A percentile compares a stretch with the other conserved stretches of the same genome.
phyloP scores from a whole-genome alignment of 75 land plant species.

The Pseudotsuga menziesii region DNA sequence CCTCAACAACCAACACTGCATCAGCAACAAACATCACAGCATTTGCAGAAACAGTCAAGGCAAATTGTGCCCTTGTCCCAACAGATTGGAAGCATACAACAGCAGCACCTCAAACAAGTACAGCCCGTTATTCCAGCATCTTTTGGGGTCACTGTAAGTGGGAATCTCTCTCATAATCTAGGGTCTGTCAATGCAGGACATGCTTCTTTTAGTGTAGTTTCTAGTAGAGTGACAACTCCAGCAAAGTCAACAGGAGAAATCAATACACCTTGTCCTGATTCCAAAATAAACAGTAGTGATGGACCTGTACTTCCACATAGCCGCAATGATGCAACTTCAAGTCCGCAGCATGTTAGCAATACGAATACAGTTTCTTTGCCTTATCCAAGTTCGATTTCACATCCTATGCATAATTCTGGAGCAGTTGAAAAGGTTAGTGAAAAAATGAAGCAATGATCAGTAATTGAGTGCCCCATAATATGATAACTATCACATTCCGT shows the following conservation, averaged over 20 bases:
- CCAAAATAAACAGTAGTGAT: background rate
- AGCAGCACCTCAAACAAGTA: too few species aligned
- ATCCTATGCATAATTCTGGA: background rate
- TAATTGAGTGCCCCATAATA: background rate
- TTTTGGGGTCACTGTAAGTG: too few species aligned
- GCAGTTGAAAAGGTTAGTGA: constrained; percentile 5
- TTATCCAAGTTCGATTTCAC: background rate
- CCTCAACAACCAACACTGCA: too few species aligned
- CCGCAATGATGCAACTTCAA: background rate
- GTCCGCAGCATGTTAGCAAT: constrained; percentile 5
- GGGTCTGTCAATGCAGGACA: too few species aligned
- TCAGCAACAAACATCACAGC: too few species aligned
- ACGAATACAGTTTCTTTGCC: background rate
- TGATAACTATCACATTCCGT: background rate
- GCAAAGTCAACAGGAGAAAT: background rate
- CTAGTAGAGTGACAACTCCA: background rate
- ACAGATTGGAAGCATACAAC: too few species aligned
- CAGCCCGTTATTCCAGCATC: too few species aligned
- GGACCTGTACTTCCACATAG: background rate
- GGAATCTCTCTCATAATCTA: too few species aligned
- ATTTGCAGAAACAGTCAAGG: too few species aligned
- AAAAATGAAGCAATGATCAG: background rate
- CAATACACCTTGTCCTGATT: background rate
- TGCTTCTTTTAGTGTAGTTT: too few species aligned
- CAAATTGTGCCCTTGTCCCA: too few species aligned